Conservation (phyloP, 208 protist species). For the Acanthamoeba quina region DNA sequence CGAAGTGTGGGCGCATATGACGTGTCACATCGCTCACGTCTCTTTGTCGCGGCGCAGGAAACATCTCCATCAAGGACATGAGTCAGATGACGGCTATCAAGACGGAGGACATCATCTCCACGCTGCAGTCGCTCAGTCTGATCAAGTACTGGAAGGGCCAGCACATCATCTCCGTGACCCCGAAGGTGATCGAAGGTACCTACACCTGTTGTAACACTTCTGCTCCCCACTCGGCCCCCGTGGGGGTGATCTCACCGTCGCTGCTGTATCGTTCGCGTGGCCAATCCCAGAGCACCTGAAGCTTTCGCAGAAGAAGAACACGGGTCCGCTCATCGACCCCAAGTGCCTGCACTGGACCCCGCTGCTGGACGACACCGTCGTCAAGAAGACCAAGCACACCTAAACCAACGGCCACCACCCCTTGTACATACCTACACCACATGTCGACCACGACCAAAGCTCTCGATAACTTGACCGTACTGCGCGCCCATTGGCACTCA, state of each 20-base stretch:
- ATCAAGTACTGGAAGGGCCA: slow-evolving; percentile 92
- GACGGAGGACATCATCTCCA: slow-evolving; percentile 91
- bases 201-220: not conserved
- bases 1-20: not conserved
- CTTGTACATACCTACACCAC: not conserved
- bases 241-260: not conserved
- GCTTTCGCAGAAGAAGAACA: slow-evolving; percentile 66
- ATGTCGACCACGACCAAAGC: no score
- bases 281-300: slow-evolving; percentile 47
- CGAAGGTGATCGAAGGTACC: slow-evolving; percentile 86
- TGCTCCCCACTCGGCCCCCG: not conserved
- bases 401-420: not conserved
- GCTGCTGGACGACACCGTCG: not conserved
- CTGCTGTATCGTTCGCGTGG: not conserved
- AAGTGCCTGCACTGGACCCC: slow-evolving; percentile 72
- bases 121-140: slow-evolving; percentile 88
- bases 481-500: no score
- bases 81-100: slow-evolving; percentile 84
- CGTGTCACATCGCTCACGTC: not conserved
- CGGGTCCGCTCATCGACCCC: slow-evolving; percentile 26
- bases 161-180: slow-evolving; percentile 90
- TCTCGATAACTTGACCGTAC: no score
- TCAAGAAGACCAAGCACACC: slow-evolving; percentile 27
- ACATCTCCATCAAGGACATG: slow-evolving; percentile 86
- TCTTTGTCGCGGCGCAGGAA: not conserved